Conservation (phyloP, 1,284 basidiomycete species). For the Athelia sp. region DNA sequence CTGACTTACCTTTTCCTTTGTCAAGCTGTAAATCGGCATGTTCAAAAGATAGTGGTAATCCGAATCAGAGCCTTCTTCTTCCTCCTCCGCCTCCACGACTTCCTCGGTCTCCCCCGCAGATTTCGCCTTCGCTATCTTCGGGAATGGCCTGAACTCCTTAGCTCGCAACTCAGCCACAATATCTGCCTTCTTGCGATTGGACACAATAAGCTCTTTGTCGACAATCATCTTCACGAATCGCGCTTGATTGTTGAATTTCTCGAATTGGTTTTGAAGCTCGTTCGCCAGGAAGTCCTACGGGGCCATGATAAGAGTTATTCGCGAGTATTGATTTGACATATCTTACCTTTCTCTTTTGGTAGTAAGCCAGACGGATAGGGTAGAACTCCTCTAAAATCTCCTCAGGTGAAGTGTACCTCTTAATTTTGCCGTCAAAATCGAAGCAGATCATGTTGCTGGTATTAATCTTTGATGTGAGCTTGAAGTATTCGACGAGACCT, state of each 20-base stretch:
- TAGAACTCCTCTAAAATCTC: constrained; percentile 96
- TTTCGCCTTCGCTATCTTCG: constrained; percentile 70
- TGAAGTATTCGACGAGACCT: constrained; percentile 90
- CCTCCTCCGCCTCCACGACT: constrained; percentile 57
- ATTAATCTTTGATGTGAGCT: constrained; percentile 77
- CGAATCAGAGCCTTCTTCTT: constrained; percentile 50
- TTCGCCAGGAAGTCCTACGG: constrained; percentile 79
- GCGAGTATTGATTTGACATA: background rate
- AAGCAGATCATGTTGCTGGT: constrained; percentile 99
- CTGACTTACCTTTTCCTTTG: constrained; percentile 78
- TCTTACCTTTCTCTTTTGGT: constrained; percentile 89
- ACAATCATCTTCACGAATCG: constrained; percentile 98
- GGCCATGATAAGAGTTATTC: constrained; percentile 1
- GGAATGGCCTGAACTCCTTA: constrained; percentile 87
- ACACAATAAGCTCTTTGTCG: constrained; percentile 81
- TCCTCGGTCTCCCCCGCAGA: constrained; percentile 70
- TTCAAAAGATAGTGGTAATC: constrained; percentile 95
- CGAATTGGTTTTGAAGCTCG: constrained; percentile 80
- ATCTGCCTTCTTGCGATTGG: constrained; percentile 88
- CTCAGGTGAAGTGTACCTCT: constrained; percentile 87
- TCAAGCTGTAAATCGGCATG: constrained; percentile 95
- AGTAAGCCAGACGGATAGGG: constrained; percentile 83
- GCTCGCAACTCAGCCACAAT: constrained; percentile 84
- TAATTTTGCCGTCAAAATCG: constrained; percentile 94
- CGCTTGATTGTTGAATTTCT: constrained; percentile 91